Base-by-base conservation (phyloP, 2,329 filamentous ascomycete genomes). In the Emmonsiellopsis sp. region DNA sequence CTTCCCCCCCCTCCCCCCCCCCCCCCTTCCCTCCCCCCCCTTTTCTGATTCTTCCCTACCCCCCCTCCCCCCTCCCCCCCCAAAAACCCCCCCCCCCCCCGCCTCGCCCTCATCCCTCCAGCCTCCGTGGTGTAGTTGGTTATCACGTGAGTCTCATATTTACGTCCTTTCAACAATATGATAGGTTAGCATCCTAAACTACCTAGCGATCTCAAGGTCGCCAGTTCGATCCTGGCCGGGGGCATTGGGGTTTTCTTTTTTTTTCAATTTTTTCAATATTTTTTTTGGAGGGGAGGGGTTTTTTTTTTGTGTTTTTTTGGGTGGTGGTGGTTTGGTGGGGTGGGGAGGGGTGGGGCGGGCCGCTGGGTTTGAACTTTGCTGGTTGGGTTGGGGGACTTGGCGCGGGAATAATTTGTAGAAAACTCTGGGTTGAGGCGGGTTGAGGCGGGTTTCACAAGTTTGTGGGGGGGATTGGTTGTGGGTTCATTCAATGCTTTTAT, bases 101-200 rank as follows among this genome's bases (percentile, higher is more conserved):
- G 1, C 9, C 36, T 39, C 36, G 13, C 36, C 36, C 9, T 6
- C 36, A 39, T 39, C 43, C 43, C 43, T 34, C 14, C 43, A 33
- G 45, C 45, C 45, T 47, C 45, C 36, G 45, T 47, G 45, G 45
- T 47, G 45, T 47, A 47, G 45, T 47, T 47, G 45, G 45, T 47
- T 47, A 47, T 47, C 45, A 47, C 45, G 33, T 47, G 45, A 47
- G 45, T 47, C 45, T 47, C 45, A 47, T 47, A 47, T 47, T 47
- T 14, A 47, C 33, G 27, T 46, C 31, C 43, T 34, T 8, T 34
- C 33, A 11, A 11, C 31, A 9, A 46, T 34, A 46, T 34, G 44
- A 34, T 46, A 8, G 34, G 31, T 27, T 36, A 46, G 44, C 31
- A 46, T 17, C 17, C 17, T 14, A 33, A 46, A 46, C 43, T 45